Evolutionary conservation across 352 stramenopile genomes (phyloP), one percentile per base, ranked within the genome.

Genomic region (Blastocystis sp.): DNA sequence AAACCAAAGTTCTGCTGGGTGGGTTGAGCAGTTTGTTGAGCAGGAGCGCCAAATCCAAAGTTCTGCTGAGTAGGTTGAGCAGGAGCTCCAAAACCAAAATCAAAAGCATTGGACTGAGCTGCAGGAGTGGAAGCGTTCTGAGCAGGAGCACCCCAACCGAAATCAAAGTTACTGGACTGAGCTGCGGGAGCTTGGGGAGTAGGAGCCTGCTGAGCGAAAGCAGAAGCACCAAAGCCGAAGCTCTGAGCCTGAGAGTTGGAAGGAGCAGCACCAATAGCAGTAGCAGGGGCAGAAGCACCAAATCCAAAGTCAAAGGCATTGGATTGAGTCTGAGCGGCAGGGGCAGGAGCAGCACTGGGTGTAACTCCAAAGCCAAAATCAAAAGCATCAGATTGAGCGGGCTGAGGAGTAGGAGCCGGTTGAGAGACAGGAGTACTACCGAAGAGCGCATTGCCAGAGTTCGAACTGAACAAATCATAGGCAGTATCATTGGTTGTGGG

Each of bases 391-490:
- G 27, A 35, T 35, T 81, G 48, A 33, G 64, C 64, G 57, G 64
- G 37, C 22, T 27, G 19, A 33, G 64, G 6, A 88, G 56, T 7
- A 78, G 57, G n/a, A n/a, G n/a, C n/a, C n/a, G n/a, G n/a, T n/a
- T 51, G 53, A 17, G 73, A 33, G 22, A 11, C 40, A 0, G 70
- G 70, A 7, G 58, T 62, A 48, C 24, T 13, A 9, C 60, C 78
- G 51, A 84, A 84, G 27, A 84, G 53, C 2, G 13, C 30, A 57
- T 62, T 64, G 5, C 73, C 73, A 9, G 30, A 53, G 51, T n/a
- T 84, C 27, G 73, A 84, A 24, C 44, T 66, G 51, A 84, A 84
- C n/a, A 84, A 9, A 51, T 84, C 73, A 57, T 84, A 84, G n/a
- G 73, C 78, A 30, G 51, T 62, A 27, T 27, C 42, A 53, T 89